Evolutionary conservation across 441 rosid genomes (phyloP).

Genomic region (Hura crepitans): DNA sequence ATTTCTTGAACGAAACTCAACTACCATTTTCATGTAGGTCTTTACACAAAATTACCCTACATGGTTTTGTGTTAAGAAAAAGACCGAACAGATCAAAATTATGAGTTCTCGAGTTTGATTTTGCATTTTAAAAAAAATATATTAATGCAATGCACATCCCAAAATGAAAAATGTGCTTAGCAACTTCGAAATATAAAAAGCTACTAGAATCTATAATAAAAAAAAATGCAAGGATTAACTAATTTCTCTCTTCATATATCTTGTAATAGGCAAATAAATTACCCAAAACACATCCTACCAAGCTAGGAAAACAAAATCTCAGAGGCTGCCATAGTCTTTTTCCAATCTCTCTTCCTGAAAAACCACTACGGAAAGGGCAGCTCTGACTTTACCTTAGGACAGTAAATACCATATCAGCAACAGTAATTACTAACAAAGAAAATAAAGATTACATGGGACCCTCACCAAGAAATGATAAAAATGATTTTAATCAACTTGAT

Average conservation of each 20-base stretch:
- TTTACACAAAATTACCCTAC: no score
- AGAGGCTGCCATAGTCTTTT: conserved; percentile 23
- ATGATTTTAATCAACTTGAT: conserved; percentile 9
- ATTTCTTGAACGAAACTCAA: no score
- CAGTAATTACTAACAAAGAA: conserved; percentile 9
- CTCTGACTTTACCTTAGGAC: conserved; percentile 23
- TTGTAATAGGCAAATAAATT: conserved; percentile 24
- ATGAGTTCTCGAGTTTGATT: no score
- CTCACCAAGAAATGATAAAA: conserved; percentile 29
- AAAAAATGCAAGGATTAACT: conserved; percentile 6
- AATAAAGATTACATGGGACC: conserved; percentile 35
- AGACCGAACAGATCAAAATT: no score
- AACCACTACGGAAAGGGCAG: conserved; percentile 30
- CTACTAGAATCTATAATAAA: no score
- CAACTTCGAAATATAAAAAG: no score
- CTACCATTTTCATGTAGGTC: no score
- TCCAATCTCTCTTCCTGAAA: not conserved
- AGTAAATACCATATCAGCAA: conserved; percentile 4
- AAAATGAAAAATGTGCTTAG: no score
- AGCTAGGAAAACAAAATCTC: conserved; percentile 37
- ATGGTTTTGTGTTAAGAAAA: no score
- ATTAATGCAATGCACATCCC: no score
- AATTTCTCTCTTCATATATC: conserved; percentile 18
- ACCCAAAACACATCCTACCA: conserved; percentile 28
- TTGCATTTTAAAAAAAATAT: no score